These are phyloP conservation scores for Cystobasidium sp. DNA, from an alignment of 1,284 basidiomycete genomes.

Conservation along the genomic window DNA sequence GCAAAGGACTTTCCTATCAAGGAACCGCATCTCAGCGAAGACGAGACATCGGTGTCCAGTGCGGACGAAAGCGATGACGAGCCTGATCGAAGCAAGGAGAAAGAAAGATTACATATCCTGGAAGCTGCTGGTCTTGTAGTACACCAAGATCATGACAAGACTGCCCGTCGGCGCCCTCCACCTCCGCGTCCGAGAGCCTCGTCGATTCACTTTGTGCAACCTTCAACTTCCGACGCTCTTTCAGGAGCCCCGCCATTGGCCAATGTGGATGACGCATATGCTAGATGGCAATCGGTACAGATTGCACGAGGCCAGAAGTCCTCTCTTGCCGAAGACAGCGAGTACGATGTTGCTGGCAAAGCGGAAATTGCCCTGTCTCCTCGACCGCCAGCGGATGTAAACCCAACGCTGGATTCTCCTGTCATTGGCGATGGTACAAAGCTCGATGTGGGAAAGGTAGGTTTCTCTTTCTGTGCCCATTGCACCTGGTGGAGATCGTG, in stretches of 20 bases:
- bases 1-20: no score
- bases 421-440: no score
- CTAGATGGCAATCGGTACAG: not conserved
- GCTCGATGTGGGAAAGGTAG: no score
- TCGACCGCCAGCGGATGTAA: no score
- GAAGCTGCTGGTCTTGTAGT: slow-evolving; percentile 85
- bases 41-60: slow-evolving; percentile 1
- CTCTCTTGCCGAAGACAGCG: no score
- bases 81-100: slow-evolving; percentile 65
- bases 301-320: no score
- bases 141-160: slow-evolving; percentile 60
- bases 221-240: not conserved
- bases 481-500: no score
- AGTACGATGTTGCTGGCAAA: no score
- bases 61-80: slow-evolving; percentile 47
- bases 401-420: no score
- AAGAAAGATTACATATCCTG: slow-evolving; percentile 77
- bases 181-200: slow-evolving; percentile 36
- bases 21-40: not conserved
- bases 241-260: not conserved
- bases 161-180: slow-evolving; percentile 56
- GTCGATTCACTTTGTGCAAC: not conserved
- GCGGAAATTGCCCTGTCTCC: no score
- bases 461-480: no score
- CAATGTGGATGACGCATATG: no score